phyloP scores from a whole-genome alignment of 2,329 filamentous ascomycete species.

The Coniella lustricola region DNA sequence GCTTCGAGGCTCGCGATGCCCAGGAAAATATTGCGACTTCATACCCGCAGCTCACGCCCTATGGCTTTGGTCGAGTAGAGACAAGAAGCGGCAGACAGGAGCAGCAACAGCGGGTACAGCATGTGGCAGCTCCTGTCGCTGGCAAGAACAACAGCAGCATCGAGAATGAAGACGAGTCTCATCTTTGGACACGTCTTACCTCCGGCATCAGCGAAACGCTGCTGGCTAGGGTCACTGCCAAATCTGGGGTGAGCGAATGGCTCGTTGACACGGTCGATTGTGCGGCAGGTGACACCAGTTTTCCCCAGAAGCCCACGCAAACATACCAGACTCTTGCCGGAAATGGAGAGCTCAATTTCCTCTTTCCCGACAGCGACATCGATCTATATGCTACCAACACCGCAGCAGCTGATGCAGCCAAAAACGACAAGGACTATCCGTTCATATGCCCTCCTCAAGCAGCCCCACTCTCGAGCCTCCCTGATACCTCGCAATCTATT shows the following conservation, averaged over 20 bases:
- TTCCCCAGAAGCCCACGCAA: conserved; percentile 24
- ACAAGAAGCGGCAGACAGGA: conserved; percentile 1
- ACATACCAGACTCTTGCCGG: conserved; percentile 25
- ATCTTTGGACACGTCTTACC: conserved; percentile 47
- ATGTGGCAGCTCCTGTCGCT: conserved; percentile 1
- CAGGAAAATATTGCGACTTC: conserved; percentile 32
- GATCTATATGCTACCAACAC: conserved; percentile 22
- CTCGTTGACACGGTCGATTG: conserved; percentile 47
- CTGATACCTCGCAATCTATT: conserved; percentile 43
- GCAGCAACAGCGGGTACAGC: no score
- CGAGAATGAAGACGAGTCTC: conserved; percentile 22
- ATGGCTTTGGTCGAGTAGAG: conserved; percentile 30
- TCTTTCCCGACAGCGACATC: conserved; percentile 39
- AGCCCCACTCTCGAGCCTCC: conserved; percentile 18
- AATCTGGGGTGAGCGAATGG: conserved; percentile 35
- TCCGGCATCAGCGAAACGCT: conserved; percentile 37
- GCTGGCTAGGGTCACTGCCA: conserved; percentile 41
- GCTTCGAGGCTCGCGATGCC: conserved; percentile 39
- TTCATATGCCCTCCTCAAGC: no score
- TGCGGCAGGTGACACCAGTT: conserved; percentile 35
- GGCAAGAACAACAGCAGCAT: conserved; percentile 20
- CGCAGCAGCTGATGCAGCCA: conserved; percentile 13
- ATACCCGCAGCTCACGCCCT: conserved; percentile 37
- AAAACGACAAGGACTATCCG: no score
- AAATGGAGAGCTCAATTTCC: conserved; percentile 38